Conservation (phyloP, 495 filamentous ascomycete species). For the Aspergillus funiculosus region DNA sequence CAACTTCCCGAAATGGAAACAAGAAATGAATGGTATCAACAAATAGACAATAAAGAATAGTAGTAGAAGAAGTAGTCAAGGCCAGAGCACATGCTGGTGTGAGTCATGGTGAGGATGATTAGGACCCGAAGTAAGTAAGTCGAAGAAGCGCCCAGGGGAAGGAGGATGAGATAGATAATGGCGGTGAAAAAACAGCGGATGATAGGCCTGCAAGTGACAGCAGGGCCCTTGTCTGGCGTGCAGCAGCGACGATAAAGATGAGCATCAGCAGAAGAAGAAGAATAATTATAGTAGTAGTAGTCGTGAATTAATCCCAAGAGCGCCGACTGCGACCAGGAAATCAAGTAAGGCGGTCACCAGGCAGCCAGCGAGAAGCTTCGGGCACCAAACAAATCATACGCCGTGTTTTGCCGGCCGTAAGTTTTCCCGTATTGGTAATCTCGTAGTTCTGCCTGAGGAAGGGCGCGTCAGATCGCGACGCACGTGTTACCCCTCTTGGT, state of each 20-base stretch:
- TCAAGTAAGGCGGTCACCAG: slow-evolving; percentile 20
- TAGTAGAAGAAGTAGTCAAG: background rate
- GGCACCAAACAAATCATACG: slow-evolving; percentile 18
- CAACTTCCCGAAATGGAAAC: slow-evolving; percentile 15
- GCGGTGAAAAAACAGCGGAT: slow-evolving; percentile 15
- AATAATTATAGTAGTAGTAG: too few relatives aligned
- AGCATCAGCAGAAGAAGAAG: background rate
- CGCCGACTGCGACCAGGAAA: slow-evolving; percentile 23
- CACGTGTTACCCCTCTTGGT: slow-evolving; percentile 10
- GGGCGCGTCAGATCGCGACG: background rate
- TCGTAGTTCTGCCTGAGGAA: slow-evolving; percentile 14
- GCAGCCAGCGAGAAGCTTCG: slow-evolving; percentile 14
- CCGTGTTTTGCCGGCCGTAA: background rate
- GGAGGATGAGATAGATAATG: slow-evolving; percentile 10
- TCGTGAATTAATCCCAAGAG: slow-evolving; percentile 12
- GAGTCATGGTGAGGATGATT: too few relatives aligned
- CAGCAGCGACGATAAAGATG: slow-evolving; percentile 7
- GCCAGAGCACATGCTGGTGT: too few relatives aligned
- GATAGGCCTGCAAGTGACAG: slow-evolving; percentile 11
- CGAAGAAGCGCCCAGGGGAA: too few relatives aligned
- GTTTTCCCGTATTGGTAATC: slow-evolving; percentile 12
- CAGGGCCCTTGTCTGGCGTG: slow-evolving; percentile 12
- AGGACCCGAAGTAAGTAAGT: too few relatives aligned
- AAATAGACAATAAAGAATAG: background rate
- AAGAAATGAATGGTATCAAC: slow-evolving; percentile 2